Evolutionary conservation across 306 rosid genomes (phyloP).

Genomic region (Lathyrus tuberosus): DNA sequence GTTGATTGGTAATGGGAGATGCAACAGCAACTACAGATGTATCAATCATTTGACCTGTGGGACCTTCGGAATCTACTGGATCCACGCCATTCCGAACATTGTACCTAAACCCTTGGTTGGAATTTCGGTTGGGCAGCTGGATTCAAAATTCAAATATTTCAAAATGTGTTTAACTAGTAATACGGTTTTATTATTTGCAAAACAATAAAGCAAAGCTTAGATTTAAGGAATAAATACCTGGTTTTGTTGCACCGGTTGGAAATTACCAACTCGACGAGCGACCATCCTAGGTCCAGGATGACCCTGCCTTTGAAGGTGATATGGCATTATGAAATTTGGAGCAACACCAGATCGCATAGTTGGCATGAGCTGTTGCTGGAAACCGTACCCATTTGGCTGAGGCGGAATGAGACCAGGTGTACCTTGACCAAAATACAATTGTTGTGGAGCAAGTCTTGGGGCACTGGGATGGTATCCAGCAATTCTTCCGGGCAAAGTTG

Average conservation of each 20-base stretch:
- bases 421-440: conserved; percentile 70
- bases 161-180: background rate
- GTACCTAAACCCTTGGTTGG: conserved; percentile 70
- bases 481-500: conserved; percentile 58
- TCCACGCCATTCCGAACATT: conserved; percentile 58
- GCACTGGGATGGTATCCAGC: conserved; percentile 62
- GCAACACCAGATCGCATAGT: conserved; percentile 72
- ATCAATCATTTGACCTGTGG: conserved; percentile 51
- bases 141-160: background rate
- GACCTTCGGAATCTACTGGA: conserved; percentile 54
- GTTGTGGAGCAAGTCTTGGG: conserved; percentile 70
- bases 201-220: too few species aligned
- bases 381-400: conserved; percentile 72
- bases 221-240: conserved; percentile 50
- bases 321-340: conserved; percentile 75
- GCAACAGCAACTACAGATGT: conserved; percentile 45
- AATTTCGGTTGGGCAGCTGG: conserved; percentile 59
- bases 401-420: conserved; percentile 66
- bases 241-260: conserved; percentile 60
- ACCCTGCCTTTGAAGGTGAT: conserved; percentile 71
- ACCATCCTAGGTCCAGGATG: conserved; percentile 68
- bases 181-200: background rate
- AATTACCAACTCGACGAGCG: conserved; percentile 58
- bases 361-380: conserved; percentile 73
- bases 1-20: conserved; percentile 50